phyloP scores from a whole-genome alignment of 2,329 filamentous ascomycete genomes.

The Hypoxylon sp. region DNA sequence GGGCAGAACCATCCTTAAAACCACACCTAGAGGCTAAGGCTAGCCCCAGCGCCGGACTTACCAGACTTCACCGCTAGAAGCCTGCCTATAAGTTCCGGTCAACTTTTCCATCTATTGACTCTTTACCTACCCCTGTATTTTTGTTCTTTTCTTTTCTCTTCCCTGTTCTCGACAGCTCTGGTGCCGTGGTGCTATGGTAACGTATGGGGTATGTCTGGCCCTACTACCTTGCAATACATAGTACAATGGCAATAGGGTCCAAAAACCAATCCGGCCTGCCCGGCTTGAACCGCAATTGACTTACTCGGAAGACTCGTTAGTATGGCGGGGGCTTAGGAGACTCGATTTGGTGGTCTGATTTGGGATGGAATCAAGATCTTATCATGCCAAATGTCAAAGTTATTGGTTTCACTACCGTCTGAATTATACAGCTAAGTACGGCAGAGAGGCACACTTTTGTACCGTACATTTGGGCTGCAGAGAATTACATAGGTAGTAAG shows the following conservation, averaged over 20 bases:
- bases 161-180: slow-evolving; percentile 29
- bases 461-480: too few relatives aligned
- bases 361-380: background rate
- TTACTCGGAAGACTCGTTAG: background rate
- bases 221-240: background rate
- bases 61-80: slow-evolving; percentile 31
- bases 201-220: slow-evolving; percentile 21
- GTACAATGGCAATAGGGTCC: background rate
- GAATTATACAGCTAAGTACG: too few relatives aligned
- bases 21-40: slow-evolving; percentile 20
- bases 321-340: background rate
- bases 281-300: background rate
- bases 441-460: too few relatives aligned
- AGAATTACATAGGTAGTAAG: too few relatives aligned
- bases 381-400: background rate
- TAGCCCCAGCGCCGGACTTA: slow-evolving; percentile 2
- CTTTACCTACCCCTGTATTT: slow-evolving; percentile 24
- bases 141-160: too few relatives aligned
- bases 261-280: background rate
- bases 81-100: slow-evolving; percentile 13
- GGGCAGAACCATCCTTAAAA: background rate
- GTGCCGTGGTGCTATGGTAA: slow-evolving; percentile 8
- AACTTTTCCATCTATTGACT: slow-evolving; percentile 14
- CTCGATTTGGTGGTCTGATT: background rate
- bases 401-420: too few relatives aligned